Percentiles rank a stretch among this genome's conserved stretches.
These are phyloP conservation scores for Groenewaldozyma auringiensis DNA, from an alignment of 1,139 yeast genomes.

Conservation along the genomic window DNA sequence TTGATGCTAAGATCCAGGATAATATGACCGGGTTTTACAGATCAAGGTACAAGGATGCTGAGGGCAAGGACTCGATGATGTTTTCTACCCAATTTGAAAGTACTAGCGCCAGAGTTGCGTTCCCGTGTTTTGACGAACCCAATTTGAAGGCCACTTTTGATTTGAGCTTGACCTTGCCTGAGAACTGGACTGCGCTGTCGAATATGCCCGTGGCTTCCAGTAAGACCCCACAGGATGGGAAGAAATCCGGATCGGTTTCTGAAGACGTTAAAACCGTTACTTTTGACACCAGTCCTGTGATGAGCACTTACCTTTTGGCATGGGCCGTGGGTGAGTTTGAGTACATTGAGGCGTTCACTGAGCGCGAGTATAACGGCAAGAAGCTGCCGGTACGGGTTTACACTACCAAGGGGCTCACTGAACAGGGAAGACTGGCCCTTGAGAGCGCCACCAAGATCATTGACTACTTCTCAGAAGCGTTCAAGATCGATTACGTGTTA, in stretches of 20 bases:
- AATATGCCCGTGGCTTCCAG: constrained; percentile 58
- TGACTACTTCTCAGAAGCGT: constrained; percentile 56
- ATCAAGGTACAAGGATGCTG: constrained; percentile 50
- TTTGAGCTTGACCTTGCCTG: constrained; percentile 53
- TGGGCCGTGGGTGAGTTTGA: constrained; percentile 74
- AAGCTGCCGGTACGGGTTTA: constrained; percentile 63
- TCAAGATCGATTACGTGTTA: constrained; percentile 60
- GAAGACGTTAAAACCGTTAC: constrained; percentile 31
- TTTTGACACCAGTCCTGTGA: constrained; percentile 55
- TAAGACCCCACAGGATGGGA: constrained; percentile 41
- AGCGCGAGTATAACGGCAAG: constrained; percentile 35
- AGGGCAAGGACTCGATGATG: constrained; percentile 56
- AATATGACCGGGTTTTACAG: constrained; percentile 86
- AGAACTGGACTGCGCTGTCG: constrained; percentile 58
- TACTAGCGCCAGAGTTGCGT: constrained; percentile 83
- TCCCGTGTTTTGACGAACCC: constrained; percentile 89
- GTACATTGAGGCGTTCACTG: constrained; percentile 43
- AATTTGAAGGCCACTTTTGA: constrained; percentile 72
- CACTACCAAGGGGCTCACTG: constrained; percentile 60
- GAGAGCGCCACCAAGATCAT: constrained; percentile 59
- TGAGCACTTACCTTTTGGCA: constrained; percentile 71
- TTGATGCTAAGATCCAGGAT: constrained; percentile 44
- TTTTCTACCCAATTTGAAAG: constrained; percentile 87
- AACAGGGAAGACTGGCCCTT: constrained; percentile 58
- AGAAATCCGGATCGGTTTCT: constrained; percentile 29